These are phyloP conservation scores for Geranomyces variabilis DNA, from an alignment of 192 early-diverging fungal genomes.

Conservation along the genomic window DNA sequence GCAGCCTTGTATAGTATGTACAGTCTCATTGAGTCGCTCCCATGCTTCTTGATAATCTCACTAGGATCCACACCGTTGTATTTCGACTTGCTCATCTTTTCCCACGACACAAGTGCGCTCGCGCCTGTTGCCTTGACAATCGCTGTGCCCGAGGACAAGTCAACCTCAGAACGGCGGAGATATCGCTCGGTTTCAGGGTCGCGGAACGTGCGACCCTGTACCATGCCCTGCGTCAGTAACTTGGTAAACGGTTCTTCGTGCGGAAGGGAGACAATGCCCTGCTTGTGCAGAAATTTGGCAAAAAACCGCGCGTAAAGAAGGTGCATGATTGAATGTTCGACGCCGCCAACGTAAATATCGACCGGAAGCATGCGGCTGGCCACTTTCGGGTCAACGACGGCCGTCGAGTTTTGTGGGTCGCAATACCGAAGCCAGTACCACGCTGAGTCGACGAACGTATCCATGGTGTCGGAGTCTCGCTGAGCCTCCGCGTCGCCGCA, in stretches of 20 bases:
- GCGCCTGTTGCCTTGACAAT: conserved; percentile 66
- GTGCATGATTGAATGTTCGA: conserved; percentile 94
- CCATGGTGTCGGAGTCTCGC: conserved; percentile 93
- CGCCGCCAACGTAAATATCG: conserved; percentile 92
- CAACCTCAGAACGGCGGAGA: conserved; percentile 75
- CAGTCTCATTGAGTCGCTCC: conserved; percentile 83
- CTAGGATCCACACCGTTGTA: conserved; percentile 90
- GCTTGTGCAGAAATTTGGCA: conserved; percentile 69
- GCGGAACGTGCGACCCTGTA: conserved; percentile 83
- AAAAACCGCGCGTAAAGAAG: conserved; percentile 92
- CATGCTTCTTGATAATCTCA: conserved; percentile 63
- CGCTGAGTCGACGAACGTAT: conserved; percentile 97
- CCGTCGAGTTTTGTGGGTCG: conserved; percentile 65
- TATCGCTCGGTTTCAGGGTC: conserved; percentile 75
- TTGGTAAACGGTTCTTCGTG: conserved; percentile 85
- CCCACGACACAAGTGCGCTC: conserved; percentile 63
- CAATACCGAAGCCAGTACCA: conserved; percentile 93
- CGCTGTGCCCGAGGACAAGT: conserved; percentile 45
- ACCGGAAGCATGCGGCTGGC: conserved; percentile 73
- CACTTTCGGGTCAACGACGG: conserved; percentile 21
- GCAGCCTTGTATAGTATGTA: conserved; percentile 88
- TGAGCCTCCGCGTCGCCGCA: conserved; percentile 54
- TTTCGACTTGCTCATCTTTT: conserved; percentile 99
- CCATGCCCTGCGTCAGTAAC: conserved; percentile 94
- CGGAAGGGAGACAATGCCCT: conserved; percentile 51